phyloP scores from a whole-genome alignment of 495 filamentous ascomycete species.

The Penicillium goetzii region DNA sequence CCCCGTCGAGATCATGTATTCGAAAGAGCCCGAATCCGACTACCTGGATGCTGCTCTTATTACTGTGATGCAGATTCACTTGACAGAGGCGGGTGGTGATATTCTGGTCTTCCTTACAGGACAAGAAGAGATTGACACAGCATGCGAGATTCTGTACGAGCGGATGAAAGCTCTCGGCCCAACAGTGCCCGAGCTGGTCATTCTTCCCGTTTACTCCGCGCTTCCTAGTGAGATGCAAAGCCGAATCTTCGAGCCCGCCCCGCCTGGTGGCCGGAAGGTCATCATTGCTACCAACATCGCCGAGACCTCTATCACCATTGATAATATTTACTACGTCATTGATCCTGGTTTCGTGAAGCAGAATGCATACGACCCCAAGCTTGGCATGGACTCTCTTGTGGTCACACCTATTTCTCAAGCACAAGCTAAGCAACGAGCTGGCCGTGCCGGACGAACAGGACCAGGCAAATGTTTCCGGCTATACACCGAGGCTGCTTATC shows the following conservation, averaged over 20 bases:
- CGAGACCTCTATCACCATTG: conserved; percentile 96
- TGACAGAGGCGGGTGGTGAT: conserved; percentile 87
- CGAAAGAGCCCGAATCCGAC: conserved; percentile 90
- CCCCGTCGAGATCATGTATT: conserved; percentile 94
- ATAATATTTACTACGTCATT: conserved; percentile 95
- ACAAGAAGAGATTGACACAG: conserved; percentile 96
- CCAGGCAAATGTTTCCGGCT: conserved; percentile 96
- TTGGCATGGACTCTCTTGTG: conserved; percentile 95
- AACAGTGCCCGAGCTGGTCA: conserved; percentile 86
- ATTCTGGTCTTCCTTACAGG: conserved; percentile 96
- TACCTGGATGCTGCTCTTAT: conserved; percentile 95
- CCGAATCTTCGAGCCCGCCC: conserved; percentile 90
- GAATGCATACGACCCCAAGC: conserved; percentile 93
- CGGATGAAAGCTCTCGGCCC: conserved; percentile 95
- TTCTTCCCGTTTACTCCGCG: conserved; percentile 92
- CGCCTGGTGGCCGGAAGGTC: conserved; percentile 86
- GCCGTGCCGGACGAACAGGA: conserved; percentile 90
- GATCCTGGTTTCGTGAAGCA: conserved; percentile 98
- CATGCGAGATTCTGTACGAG: conserved; percentile 88
- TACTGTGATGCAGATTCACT: conserved; percentile 97
- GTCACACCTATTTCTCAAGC: conserved; percentile 96
- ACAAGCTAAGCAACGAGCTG: conserved; percentile 92
- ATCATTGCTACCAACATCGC: conserved; percentile 99
- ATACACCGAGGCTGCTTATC: conserved; percentile 94
- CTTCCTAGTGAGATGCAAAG: conserved; percentile 94